Base-by-base conservation (phyloP, 1,284 basidiomycete genomes). In the Sanguinoderma infundibulare region DNA sequence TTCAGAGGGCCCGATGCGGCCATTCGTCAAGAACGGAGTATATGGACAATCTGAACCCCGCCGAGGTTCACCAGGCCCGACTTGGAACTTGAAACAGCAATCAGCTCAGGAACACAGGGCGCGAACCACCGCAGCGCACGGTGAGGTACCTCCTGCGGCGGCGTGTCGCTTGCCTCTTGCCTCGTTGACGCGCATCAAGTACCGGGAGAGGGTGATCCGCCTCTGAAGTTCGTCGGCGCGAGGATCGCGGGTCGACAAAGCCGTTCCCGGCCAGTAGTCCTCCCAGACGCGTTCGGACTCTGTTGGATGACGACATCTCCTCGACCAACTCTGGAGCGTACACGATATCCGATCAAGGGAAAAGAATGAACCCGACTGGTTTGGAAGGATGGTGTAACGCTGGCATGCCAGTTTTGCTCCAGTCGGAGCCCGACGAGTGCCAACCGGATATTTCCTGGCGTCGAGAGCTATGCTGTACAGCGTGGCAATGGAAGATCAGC, bases 1-100 rank as follows among this genome's bases (percentile, higher is more conserved):
- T 79, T 85, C 85, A 87, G 10, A 86, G 76, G 1, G 82, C 82
- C 84, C 84, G 87, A 68, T 87, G 85, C 7, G 77, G 57, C 75
- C 74, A 66, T 87, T 85, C 85, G 84, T 86, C 70, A 83, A 86
- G 68, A 78, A 81, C 84, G 83, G 14, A 59, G 50, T 53, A 32
- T 32, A 47, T 47, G n/a, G n/a, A n/a, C n/a, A n/a, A n/a, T n/a
- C n/a, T n/a, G n/a, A n/a, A 84, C 83, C 84, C 84, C 86, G 28
- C 84, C 84, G 61, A 84, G 78, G 68, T 86, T 85, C 1, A 83
- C 83, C 14, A 87, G 71, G 9, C 85, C 85, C 5, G 83, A 85
- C 85, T 84, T 8, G 15, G 62, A 17, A 17, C 28, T 17, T 8
- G 28, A 2, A 3, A 51, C n/a, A 62, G 66, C 22, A 67, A 61